These are phyloP conservation scores for Trichoderma endophyticum DNA, from an alignment of 2,329 filamentous ascomycete genomes.

Conservation along the genomic window DNA sequence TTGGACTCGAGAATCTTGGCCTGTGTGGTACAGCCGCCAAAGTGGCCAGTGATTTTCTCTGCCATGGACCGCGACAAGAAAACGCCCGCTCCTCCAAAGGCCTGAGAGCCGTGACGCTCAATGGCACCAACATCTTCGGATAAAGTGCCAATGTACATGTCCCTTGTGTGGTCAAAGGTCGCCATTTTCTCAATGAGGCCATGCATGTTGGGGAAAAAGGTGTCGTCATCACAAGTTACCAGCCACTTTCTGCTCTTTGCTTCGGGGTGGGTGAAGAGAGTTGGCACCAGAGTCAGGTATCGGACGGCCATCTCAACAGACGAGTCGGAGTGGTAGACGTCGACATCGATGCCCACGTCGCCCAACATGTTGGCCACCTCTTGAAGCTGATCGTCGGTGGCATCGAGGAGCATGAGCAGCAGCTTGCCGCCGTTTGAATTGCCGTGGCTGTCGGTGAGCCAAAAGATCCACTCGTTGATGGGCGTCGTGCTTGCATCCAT, in stretches of 20 bases:
- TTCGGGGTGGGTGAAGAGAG: slow-evolving; percentile 51
- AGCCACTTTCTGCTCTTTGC: slow-evolving; percentile 54
- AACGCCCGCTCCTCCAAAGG: slow-evolving; percentile 61
- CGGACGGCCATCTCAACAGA: slow-evolving; percentile 56
- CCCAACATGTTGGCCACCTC: slow-evolving; percentile 47
- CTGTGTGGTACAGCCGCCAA: slow-evolving; percentile 44
- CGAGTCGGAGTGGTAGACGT: slow-evolving; percentile 54
- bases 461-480: slow-evolving; percentile 58
- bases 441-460: slow-evolving; percentile 56
- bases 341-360: slow-evolving; percentile 52
- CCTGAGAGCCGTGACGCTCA: slow-evolving; percentile 59
- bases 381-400: slow-evolving; percentile 48
- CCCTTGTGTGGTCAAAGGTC: slow-evolving; percentile 49
- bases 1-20: slow-evolving; percentile 54
- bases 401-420: slow-evolving; percentile 52
- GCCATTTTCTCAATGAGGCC: slow-evolving; percentile 49
- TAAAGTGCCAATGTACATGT: slow-evolving; percentile 59
- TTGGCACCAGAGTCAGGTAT: slow-evolving; percentile 54
- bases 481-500: slow-evolving; percentile 50
- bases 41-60: slow-evolving; percentile 44
- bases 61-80: slow-evolving; percentile 56
- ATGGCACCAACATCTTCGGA: slow-evolving; percentile 61
- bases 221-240: slow-evolving; percentile 62
- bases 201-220: slow-evolving; percentile 61
- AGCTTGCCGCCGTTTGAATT: slow-evolving; percentile 56